Conservation (phyloP, 495 filamentous ascomycete genomes). For the Neurospora sp. region DNA sequence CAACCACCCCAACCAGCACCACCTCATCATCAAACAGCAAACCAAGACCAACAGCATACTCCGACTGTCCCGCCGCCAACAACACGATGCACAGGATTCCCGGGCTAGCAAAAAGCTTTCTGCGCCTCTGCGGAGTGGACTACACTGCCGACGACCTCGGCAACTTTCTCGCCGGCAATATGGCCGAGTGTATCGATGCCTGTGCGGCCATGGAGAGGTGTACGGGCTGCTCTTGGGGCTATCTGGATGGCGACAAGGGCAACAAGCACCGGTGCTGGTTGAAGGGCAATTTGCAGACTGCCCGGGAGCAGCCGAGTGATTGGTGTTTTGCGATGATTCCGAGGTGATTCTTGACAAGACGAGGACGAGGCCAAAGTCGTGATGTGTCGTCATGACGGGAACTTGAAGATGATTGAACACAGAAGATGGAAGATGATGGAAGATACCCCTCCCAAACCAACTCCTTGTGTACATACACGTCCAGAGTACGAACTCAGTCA, state of each 20-base stretch:
- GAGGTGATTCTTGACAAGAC: conserved; percentile 1
- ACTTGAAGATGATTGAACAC: too few relatives aligned
- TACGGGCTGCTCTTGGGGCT: conserved; percentile 35
- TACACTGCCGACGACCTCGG: conserved; percentile 31
- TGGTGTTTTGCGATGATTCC: conserved; percentile 35
- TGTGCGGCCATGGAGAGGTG: conserved; percentile 32
- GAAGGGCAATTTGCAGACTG: conserved; percentile 27
- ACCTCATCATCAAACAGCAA: not conserved
- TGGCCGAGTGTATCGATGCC: conserved; percentile 35
- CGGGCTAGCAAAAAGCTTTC: conserved; percentile 30
- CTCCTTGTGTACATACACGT: not conserved
- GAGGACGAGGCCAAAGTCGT: not conserved
- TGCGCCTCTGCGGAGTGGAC: conserved; percentile 36
- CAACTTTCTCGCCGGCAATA: conserved; percentile 26
- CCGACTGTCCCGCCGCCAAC: conserved; percentile 33
- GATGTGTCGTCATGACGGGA: not conserved
- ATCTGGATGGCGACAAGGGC: conserved; percentile 27
- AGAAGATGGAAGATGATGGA: not conserved
- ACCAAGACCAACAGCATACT: conserved; percentile 12
- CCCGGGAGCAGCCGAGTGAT: conserved; percentile 22
- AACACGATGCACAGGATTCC: conserved; percentile 34
- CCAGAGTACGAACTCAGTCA: not conserved
- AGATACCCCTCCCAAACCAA: not conserved
- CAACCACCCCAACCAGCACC: not conserved
- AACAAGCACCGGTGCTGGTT: conserved; percentile 32